Evolutionary conservation across 805 yeast genomes (phyloP).

Genomic region (Alloascoidea africana): DNA sequence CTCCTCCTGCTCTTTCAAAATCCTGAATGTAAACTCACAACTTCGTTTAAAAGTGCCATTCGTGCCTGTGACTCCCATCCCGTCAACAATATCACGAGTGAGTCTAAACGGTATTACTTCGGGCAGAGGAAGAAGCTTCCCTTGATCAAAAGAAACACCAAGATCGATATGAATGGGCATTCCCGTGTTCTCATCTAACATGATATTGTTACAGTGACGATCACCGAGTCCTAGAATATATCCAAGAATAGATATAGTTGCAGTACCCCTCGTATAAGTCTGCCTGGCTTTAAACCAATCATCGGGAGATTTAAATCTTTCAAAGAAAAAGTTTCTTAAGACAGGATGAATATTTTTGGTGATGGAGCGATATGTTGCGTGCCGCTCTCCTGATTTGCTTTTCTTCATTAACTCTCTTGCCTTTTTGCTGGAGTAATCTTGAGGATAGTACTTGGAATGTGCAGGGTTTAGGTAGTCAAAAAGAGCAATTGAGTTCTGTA

Average conservation of each 20-base stretch:
- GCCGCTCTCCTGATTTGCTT: slow-evolving; percentile 20
- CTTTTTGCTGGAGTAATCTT: slow-evolving; percentile 29
- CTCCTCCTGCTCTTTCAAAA: slow-evolving; percentile 47
- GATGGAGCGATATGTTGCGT: slow-evolving; percentile 27
- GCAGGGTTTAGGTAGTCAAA: slow-evolving; percentile 50
- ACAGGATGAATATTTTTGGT: slow-evolving; percentile 43
- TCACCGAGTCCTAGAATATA: slow-evolving; percentile 87
- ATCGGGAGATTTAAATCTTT: slow-evolving; percentile 48
- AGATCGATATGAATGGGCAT: slow-evolving; percentile 93
- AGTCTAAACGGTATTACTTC: slow-evolving; percentile 90
- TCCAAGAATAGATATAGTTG: slow-evolving; percentile 78
- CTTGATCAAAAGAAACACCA: slow-evolving; percentile 95
- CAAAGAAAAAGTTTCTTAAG: slow-evolving; percentile 54
- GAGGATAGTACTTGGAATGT: slow-evolving; percentile 31
- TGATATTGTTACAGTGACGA: slow-evolving; percentile 80
- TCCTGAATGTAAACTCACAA: slow-evolving; percentile 59
- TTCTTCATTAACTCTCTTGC: slow-evolving; percentile 56
- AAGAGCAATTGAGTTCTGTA: slow-evolving; percentile 56
- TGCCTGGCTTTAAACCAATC: slow-evolving; percentile 59
- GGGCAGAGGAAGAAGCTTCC: slow-evolving; percentile 68
- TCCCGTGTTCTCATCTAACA: slow-evolving; percentile 69
- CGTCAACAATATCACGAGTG: slow-evolving; percentile 84
- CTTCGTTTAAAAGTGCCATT: slow-evolving; percentile 62
- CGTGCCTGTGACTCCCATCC: slow-evolving; percentile 77
- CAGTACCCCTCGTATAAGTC: slow-evolving; percentile 62